These are phyloP conservation scores for Zychaea mexicana DNA, from an alignment of 371 early-diverging fungal genomes.

Conservation along the genomic window DNA sequence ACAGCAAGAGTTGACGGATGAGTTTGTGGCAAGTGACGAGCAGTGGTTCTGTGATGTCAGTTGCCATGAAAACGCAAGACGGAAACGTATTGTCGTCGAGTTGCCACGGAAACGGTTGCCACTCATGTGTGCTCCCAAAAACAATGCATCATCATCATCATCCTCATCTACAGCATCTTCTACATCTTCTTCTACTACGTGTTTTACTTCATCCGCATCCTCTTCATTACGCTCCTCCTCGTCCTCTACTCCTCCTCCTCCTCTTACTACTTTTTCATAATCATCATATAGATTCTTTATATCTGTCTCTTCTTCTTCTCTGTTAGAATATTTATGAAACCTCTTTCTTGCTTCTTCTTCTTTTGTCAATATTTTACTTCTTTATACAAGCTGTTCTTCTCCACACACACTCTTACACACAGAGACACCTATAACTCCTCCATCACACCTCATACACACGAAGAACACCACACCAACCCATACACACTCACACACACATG, in stretches of 20 bases:
- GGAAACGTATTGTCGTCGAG: conserved; percentile 65
- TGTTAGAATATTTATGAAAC: neutral
- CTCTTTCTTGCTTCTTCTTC: neutral
- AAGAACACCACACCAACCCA: neutral
- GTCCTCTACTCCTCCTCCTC: neutral
- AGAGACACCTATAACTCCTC: too few relatives aligned
- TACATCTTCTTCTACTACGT: conserved; percentile 9
- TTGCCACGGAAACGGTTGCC: conserved; percentile 72
- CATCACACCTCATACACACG: neutral
- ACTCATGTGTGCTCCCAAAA: conserved; percentile 53
- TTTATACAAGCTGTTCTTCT: too few relatives aligned
- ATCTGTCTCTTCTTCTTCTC: neutral
- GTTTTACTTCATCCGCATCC: neutral
- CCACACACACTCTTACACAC: too few relatives aligned
- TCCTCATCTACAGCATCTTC: neutral
- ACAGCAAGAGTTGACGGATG: conserved; percentile 42
- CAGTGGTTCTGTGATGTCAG: conserved; percentile 77
- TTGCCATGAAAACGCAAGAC: conserved; percentile 68
- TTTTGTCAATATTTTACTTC: neutral
- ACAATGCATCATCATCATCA: conserved; percentile 10
- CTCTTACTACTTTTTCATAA: neutral
- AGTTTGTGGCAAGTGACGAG: conserved; percentile 42
- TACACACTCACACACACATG: neutral
- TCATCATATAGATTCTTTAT: too few relatives aligned
- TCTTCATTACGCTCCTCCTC: neutral